Base-by-base conservation (phyloP, 164 flowering plant species). In the Malania oleifera region DNA sequence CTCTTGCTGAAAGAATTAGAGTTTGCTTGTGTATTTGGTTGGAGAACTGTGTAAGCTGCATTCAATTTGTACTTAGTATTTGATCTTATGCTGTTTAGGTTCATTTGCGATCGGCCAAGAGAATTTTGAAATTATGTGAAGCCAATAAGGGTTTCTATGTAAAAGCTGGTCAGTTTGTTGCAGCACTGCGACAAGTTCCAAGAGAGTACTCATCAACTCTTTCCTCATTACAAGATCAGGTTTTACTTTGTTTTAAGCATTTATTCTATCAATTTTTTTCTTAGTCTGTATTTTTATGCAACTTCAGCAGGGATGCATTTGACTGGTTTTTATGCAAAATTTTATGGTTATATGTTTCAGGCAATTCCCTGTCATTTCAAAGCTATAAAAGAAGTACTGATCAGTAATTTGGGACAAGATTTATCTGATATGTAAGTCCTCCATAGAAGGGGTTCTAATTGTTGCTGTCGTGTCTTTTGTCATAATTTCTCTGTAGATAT, bases 131-230 rank as follows among this genome's bases (percentile, higher is more conserved):
- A 59, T 54, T 93, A 44, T 90, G 97, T 71, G 89, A 93, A 70
- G 51, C 64, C 41, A 93, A 93, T 54, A 90, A 73, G 82, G 99
- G 99, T 12, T 85, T 93, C 59, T 93, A 93, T 71, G 82, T 85
- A 37, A 93, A 93, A 79, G 97, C 95, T 67, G 97, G 91, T 40
- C 99, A 93, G 63, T 93, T 90, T 76, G 83, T 75, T 74, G 89
- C 85, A 47, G 78, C 96, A 18, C 0, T 85, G 70, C 73, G 84
- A 31, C 84, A 82, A 59, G 79, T 82, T 46, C 99, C 99, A 17
- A 79, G 70, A 51, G 99, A 93, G 57, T 93, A 88, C 75, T 69
- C 85, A 1, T 73, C 76, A 13, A 75, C 78, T 28, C 89, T 93
- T 57, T 83, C 97, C 11, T 80, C 90, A 22, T 64, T 93, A 67